A percentile compares a stretch with the other conserved stretches of the same genome.
Conservation (phyloP, 805 yeast genomes). For the Limtongia smithiae region DNA sequence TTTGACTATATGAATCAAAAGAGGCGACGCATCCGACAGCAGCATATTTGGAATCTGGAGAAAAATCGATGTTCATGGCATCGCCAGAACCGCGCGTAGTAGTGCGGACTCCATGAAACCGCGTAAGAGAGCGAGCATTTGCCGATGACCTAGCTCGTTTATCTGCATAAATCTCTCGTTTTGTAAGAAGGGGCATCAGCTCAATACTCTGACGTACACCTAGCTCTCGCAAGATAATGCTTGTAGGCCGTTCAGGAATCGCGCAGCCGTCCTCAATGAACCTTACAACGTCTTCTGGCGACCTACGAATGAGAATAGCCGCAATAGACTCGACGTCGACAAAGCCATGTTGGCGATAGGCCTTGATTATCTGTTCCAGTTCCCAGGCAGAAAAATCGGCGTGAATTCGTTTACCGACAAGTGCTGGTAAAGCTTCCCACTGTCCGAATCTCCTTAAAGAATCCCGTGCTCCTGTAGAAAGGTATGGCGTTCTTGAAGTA, state of each 20-base stretch:
- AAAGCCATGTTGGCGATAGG: not conserved
- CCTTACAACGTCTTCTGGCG: conserved; percentile 1
- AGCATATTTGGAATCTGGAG: conserved; percentile 2
- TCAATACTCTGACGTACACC: not conserved
- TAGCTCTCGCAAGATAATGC: not conserved
- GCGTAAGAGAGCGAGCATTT: not conserved
- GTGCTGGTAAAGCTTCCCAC: not conserved
- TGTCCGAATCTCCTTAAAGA: not conserved
- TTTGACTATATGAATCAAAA: conserved; percentile 7
- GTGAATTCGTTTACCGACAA: not conserved
- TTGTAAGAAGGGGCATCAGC: not conserved
- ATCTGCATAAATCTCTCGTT: not conserved
- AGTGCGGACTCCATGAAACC: not conserved
- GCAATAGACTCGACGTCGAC: not conserved
- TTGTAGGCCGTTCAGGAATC: not conserved
- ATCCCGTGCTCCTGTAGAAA: not conserved
- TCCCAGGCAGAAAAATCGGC: conserved; percentile 4
- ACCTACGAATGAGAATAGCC: conserved; percentile 4
- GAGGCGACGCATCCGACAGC: conserved; percentile 7
- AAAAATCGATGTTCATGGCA: conserved; percentile 1
- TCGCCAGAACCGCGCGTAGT: conserved; percentile 9
- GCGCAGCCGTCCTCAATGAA: conserved; percentile 7
- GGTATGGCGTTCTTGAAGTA: not conserved
- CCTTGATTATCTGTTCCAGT: not conserved
- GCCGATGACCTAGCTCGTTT: not conserved